phyloP scores from a whole-genome alignment of 768 basidiomycete species.

The Tylopilus intermedius region DNA sequence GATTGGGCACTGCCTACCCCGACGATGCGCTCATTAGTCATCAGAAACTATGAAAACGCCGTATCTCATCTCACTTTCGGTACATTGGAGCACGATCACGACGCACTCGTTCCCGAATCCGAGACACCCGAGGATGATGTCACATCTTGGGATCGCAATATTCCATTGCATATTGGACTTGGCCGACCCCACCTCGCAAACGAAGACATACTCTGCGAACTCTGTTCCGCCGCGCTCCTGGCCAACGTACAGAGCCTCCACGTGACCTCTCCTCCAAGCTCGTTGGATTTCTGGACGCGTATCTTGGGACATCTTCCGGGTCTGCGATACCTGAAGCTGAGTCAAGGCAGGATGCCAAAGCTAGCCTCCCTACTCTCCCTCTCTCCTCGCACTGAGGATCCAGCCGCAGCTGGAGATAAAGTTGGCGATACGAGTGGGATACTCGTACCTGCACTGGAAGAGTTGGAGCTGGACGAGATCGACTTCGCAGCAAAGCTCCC shows the following conservation, averaged over 20 bases:
- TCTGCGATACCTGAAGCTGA: conserved; percentile 1
- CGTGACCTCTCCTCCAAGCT: background rate
- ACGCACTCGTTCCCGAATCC: background rate
- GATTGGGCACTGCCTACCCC: background rate
- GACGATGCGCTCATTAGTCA: background rate
- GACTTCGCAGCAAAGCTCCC: too few relatives aligned
- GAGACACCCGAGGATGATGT: too few relatives aligned
- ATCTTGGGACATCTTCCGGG: background rate
- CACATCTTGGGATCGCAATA: background rate
- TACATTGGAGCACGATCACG: background rate
- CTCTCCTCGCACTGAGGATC: too few relatives aligned
- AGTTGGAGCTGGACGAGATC: too few relatives aligned
- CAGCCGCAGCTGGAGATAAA: too few relatives aligned
- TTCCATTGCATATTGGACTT: background rate
- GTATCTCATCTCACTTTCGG: background rate
- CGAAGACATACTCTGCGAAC: background rate
- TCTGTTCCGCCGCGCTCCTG: conserved; percentile 1
- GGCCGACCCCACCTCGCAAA: too few relatives aligned
- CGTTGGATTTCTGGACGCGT: background rate
- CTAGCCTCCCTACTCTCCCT: background rate
- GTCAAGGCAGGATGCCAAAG: background rate
- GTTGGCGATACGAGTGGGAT: too few relatives aligned
- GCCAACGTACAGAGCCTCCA: background rate
- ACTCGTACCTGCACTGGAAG: too few relatives aligned
- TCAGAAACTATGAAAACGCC: background rate